Evolutionary conservation across 2,329 filamentous ascomycete species (phyloP), one percentile per base, ranked within the genome.

Genomic region (Metarhizium album): DNA sequence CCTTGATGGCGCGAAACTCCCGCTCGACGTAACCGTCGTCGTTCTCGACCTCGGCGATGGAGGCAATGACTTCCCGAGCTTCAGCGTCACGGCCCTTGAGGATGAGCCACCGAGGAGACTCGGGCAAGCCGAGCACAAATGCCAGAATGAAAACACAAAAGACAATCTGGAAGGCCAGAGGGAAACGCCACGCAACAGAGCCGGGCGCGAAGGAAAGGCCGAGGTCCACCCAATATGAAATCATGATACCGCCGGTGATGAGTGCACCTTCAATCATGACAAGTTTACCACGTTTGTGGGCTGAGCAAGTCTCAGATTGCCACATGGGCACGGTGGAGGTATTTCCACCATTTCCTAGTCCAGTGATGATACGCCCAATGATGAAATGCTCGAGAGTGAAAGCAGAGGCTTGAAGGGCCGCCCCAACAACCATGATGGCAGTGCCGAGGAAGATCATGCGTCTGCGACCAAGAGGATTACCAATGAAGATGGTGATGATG

Each of bases 401-500:
- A 16, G 82, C 77, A 20, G 76, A 73, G 23, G 74, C 70, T 61
- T 85, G 82, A 1, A 86, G 70, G 38, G 73, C 68, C 1, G 78
- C 78, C 7, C 81, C 83, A 24, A 84, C 42, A n/a, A 70, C 60
- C 59, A 78, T 80, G 59, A 84, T 75, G 14, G 72, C 54, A 6
- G 78, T 79, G 16, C 79, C 80, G 43, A 82, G 69, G 59, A 82
- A 73, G 51, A 83, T 79, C 23, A 80, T 81, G 55, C 69, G 71
- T 56, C 74, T 73, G 49, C 82, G 75, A 13, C 82, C 82, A 47
- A 83, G 74, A 23, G 72, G 70, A 57, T 85, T 82, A 64, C 81
- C 81, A 13, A 81, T 80, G 57, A 83, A 84, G 23, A 81, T 82
- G 52, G 79, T 79, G 59, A 82, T 80, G 60, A 84, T 78, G 20